Conservation (phyloP, 108 stramenopile genomes). For the Discostella pseudostelligera region DNA sequence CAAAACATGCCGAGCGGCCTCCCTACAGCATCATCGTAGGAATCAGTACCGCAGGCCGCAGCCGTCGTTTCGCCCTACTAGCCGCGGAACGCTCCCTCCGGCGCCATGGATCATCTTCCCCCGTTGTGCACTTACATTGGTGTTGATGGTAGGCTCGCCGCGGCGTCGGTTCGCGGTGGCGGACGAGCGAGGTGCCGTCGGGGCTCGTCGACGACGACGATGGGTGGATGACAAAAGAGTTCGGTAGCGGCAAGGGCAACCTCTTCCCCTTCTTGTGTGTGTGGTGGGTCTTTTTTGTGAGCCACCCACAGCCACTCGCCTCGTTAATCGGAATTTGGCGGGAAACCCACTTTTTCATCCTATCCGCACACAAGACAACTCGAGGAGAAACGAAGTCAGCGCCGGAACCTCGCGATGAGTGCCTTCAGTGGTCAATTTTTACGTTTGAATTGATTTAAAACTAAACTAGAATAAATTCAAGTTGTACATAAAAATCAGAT, state of each 20-base stretch:
- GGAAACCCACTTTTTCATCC: too few relatives aligned
- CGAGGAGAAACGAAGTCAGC: too few relatives aligned
- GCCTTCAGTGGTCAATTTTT: too few relatives aligned
- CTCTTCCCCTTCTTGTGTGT: neutral
- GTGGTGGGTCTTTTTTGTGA: neutral
- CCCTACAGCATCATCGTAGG: slow-evolving; percentile 10
- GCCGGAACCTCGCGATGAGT: too few relatives aligned
- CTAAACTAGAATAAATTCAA: too few relatives aligned
- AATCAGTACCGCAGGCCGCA: neutral
- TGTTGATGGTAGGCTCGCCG: slow-evolving; percentile 8
- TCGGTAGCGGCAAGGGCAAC: too few relatives aligned
- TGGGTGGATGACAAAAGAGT: slow-evolving; percentile 6
- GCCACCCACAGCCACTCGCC: too few relatives aligned
- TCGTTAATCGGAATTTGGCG: too few relatives aligned
- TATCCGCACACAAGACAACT: too few relatives aligned
- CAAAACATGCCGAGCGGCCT: neutral
- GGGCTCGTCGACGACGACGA: slow-evolving; percentile 4
- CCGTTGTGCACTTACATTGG: slow-evolving; percentile 15
- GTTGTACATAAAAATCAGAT: too few relatives aligned
- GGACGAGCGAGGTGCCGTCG: slow-evolving; percentile 6
- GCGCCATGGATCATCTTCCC: slow-evolving; percentile 10
- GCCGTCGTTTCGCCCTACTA: neutral
- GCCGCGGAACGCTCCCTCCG: neutral
- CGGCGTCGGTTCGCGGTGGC: slow-evolving; percentile 3
- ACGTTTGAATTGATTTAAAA: too few relatives aligned